Conservation (phyloP, 1,284 basidiomycete species). For the Cutaneotrichosporon sp. region DNA sequence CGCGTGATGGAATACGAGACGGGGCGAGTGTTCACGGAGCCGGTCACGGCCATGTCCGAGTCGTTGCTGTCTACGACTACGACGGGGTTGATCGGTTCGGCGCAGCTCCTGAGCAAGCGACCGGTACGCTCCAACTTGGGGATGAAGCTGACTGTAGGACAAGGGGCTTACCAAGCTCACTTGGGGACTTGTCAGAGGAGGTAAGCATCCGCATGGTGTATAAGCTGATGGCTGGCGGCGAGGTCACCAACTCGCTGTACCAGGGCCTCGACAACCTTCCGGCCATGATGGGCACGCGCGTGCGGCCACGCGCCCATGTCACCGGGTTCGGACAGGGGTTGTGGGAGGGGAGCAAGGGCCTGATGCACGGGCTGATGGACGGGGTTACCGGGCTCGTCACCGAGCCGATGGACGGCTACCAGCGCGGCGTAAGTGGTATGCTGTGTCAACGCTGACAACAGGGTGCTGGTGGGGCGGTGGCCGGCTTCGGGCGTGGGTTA, state of each 20-base stretch:
- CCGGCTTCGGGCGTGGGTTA: not conserved
- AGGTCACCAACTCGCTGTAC: slow-evolving; percentile 56
- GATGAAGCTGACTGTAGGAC: not conserved
- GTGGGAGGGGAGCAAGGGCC: slow-evolving; percentile 55
- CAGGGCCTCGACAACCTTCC: slow-evolving; percentile 59
- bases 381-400: slow-evolving; percentile 60
- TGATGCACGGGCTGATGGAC: slow-evolving; percentile 57
- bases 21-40: not conserved
- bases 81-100: slow-evolving; percentile 55
- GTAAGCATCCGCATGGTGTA: not conserved
- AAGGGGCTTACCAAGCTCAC: slow-evolving; percentile 1
- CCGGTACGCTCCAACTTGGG: slow-evolving; percentile 40
- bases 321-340: slow-evolving; percentile 57
- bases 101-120: slow-evolving; percentile 38
- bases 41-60: not conserved
- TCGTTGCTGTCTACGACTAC: slow-evolving; percentile 57
- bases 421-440: slow-evolving; percentile 31
- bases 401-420: slow-evolving; percentile 52
- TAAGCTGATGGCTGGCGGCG: slow-evolving; percentile 29
- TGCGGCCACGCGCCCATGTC: slow-evolving; percentile 55
- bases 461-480: slow-evolving; percentile 16
- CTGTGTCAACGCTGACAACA: not conserved
- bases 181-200: not conserved
- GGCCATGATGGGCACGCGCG: slow-evolving; percentile 56
- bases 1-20: slow-evolving; percentile 34